Percentiles rank a stretch among this genome's conserved stretches.
These are phyloP conservation scores for Alloteropsis semialata DNA, from an alignment of 176 grass and related monocot genomes.

Conservation along the genomic window DNA sequence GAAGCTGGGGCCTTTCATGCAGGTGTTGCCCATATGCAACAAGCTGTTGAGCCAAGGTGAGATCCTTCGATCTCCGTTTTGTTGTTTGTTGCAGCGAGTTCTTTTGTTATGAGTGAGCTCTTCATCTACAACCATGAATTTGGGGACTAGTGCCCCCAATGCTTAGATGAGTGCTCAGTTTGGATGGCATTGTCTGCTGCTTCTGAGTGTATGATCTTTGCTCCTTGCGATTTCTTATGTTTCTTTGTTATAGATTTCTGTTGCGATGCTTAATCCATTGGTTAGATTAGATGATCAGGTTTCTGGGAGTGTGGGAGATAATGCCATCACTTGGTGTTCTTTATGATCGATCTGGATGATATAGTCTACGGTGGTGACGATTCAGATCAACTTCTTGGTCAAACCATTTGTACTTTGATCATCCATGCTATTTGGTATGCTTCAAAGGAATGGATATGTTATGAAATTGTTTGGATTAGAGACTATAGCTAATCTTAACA, in stretches of 20 bases:
- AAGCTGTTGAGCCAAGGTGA: constrained; percentile 88
- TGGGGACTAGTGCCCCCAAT: constrained; percentile 12
- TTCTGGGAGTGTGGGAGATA: constrained; percentile 17
- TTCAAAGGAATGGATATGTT: background rate
- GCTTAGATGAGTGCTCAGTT: constrained; percentile 22
- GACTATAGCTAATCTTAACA: background rate
- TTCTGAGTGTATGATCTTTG: background rate
- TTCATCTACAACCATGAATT: constrained; percentile 27
- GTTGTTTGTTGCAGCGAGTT: constrained; percentile 15
- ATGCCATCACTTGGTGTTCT: constrained; percentile 5
- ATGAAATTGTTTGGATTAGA: background rate
- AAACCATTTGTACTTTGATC: background rate
- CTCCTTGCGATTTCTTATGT: background rate
- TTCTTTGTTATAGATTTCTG: constrained; percentile 18
- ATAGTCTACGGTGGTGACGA: background rate
- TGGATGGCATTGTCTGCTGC: constrained; percentile 28
- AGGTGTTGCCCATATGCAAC: constrained; percentile 93
- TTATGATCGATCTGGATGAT: background rate
- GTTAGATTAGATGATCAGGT: constrained; percentile 2
- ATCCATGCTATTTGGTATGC: background rate
- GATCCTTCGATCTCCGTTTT: constrained; percentile 34
- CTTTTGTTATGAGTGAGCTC: background rate
- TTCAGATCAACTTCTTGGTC: constrained; percentile 8
- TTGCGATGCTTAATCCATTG: background rate
- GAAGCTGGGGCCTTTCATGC: constrained; percentile 96